phyloP scores from a whole-genome alignment of 177 flowering plant genomes.

The Vitis hybrid region DNA sequence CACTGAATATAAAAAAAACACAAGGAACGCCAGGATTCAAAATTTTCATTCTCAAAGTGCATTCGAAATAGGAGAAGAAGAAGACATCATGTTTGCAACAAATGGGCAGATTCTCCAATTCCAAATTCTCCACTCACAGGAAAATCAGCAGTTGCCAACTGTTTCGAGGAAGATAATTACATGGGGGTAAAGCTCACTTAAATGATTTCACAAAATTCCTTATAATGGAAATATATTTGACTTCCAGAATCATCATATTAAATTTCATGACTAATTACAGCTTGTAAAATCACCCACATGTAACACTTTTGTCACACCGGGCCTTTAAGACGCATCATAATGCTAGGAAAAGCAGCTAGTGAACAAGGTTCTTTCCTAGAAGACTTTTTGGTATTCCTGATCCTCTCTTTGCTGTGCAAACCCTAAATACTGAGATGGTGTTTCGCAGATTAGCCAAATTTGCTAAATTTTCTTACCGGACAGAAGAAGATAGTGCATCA shows the following conservation, averaged over 20 bases:
- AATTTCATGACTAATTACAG: not conserved
- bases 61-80: too few species aligned
- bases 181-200: not conserved
- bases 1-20: too few species aligned
- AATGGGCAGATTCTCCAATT: too few species aligned
- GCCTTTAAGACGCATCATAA: not conserved
- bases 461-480: not conserved
- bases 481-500: slow-evolving; percentile 30
- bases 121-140: too few species aligned
- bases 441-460: not conserved
- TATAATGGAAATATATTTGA: not conserved
- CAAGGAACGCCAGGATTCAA: too few species aligned
- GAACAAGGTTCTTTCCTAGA: not conserved
- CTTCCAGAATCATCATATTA: not conserved
- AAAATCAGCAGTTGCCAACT: too few species aligned
- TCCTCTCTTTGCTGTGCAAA: not conserved
- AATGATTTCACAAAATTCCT: not conserved
- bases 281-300: not conserved
- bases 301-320: not conserved
- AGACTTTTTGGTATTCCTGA: not conserved
- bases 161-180: not conserved
- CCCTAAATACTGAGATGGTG: not conserved
- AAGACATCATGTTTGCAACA: too few species aligned
- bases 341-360: not conserved
- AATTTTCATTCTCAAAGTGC: too few species aligned